Percentiles rank a stretch among this genome's conserved stretches.
These are phyloP conservation scores for Pythium aquatile DNA, from an alignment of 352 stramenopile species.

Conservation along the genomic window DNA sequence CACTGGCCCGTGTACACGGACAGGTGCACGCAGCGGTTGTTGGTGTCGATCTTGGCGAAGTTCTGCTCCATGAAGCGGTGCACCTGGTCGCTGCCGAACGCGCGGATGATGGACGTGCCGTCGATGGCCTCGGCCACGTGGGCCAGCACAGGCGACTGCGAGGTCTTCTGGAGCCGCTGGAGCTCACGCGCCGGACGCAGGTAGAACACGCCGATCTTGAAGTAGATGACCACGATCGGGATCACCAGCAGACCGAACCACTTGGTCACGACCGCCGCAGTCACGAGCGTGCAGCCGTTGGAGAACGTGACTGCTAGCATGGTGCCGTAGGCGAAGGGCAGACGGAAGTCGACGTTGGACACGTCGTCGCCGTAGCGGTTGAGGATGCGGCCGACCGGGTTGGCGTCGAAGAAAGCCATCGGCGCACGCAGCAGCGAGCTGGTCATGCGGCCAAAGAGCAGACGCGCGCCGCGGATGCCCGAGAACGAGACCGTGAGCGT, in stretches of 20 bases:
- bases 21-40: conserved; percentile 55
- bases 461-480: conserved; percentile 54
- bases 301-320: conserved; percentile 80
- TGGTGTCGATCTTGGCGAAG: conserved; percentile 57
- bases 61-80: conserved; percentile 58
- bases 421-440: conserved; percentile 84
- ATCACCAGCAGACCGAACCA: conserved; percentile 81
- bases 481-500: conserved; percentile 51
- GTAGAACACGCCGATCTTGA: conserved; percentile 46
- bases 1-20: conserved; percentile 60
- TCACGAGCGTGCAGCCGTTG: conserved; percentile 80
- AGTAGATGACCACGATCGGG: conserved; percentile 87
- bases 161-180: conserved; percentile 54
- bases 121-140: conserved; percentile 56
- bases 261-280: conserved; percentile 78
- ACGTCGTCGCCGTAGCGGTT: conserved; percentile 92
- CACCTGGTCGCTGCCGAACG: conserved; percentile 61
- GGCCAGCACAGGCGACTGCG: conserved; percentile 48
- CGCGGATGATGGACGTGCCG: conserved; percentile 58
- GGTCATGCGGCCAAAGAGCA: conserved; percentile 87
- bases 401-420: conserved; percentile 95
- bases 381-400: conserved; percentile 85
- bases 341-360: conserved; percentile 91
- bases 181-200: conserved; percentile 63
- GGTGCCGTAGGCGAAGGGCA: conserved; percentile 53